These are phyloP conservation scores for Eleusine coracana DNA, from an alignment of 176 grass and related monocot species.

Conservation along the genomic window DNA sequence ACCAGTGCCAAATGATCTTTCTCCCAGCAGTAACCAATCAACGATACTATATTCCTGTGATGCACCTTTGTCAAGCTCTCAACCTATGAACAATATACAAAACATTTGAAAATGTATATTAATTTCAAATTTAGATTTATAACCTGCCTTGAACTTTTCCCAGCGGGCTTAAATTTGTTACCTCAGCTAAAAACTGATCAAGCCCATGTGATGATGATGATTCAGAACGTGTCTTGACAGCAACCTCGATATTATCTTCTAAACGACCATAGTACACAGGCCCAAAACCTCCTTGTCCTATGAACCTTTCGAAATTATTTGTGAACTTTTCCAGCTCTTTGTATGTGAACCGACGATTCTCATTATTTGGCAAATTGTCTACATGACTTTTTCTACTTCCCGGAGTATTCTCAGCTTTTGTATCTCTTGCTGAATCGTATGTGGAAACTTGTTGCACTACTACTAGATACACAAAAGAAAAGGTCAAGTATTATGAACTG, in stretches of 20 bases:
- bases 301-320: neutral
- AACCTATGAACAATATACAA: neutral
- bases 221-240: slow-evolving; percentile 26
- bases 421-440: neutral
- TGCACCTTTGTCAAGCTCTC: slow-evolving; percentile 37
- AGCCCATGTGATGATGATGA: neutral
- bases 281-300: slow-evolving; percentile 43
- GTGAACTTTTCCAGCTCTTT: slow-evolving; percentile 17
- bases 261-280: slow-evolving; percentile 26
- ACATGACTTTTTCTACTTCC: neutral
- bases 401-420: neutral
- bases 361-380: neutral
- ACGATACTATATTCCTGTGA: slow-evolving; percentile 31
- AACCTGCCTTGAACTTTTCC: too few relatives aligned
- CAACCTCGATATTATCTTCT: slow-evolving; percentile 29
- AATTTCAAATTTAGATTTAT: too few relatives aligned
- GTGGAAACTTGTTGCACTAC: neutral
- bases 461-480: too few relatives aligned
- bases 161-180: too few relatives aligned
- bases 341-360: slow-evolving; percentile 24
- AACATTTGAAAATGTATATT: too few relatives aligned
- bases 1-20: slow-evolving; percentile 23
- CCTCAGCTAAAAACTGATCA: too few relatives aligned
- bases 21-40: slow-evolving; percentile 41
- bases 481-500: too few relatives aligned